These are phyloP conservation scores for Acacia confusa DNA, from an alignment of 306 rosid species.

Conservation along the genomic window DNA sequence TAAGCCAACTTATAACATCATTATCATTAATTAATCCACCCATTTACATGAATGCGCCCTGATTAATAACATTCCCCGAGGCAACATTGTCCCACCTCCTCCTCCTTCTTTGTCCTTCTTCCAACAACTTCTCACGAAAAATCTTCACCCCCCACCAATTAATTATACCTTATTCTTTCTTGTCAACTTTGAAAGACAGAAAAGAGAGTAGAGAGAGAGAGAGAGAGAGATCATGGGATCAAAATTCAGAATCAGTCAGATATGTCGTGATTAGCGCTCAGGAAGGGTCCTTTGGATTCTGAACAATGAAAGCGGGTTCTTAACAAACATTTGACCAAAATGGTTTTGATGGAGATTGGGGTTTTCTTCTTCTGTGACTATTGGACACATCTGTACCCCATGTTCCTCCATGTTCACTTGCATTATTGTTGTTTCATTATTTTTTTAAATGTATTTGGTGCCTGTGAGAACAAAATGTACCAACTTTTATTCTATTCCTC, in stretches of 20 bases:
- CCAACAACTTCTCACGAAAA: constrained; percentile 43
- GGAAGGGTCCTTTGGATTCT: constrained; percentile 57
- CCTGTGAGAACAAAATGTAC: constrained; percentile 6
- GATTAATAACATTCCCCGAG: constrained; percentile 48
- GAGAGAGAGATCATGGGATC: constrained; percentile 1
- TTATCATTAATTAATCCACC: constrained; percentile 4
- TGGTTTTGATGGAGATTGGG: neutral
- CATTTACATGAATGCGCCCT: constrained; percentile 8
- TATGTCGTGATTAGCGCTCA: constrained; percentile 72
- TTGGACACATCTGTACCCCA: constrained; percentile 54
- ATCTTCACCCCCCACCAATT: constrained; percentile 26
- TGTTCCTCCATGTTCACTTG: constrained; percentile 51
- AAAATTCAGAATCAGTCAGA: constrained; percentile 2
- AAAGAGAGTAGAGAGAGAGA: neutral
- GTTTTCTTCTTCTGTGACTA: constrained; percentile 10
- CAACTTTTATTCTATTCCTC: constrained; percentile 32
- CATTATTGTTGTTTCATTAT: neutral
- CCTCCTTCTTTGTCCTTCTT: constrained; percentile 29
- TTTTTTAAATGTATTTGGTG: neutral
- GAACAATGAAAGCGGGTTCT: constrained; percentile 26
- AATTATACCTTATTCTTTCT: constrained; percentile 30
- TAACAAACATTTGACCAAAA: constrained; percentile 56
- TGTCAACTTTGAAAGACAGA: constrained; percentile 32
- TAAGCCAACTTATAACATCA: constrained; percentile 20
- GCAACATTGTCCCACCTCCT: constrained; percentile 41